Evolutionary conservation across 352 stramenopile genomes (phyloP).

Genomic region (Nothophytophthora sp.): DNA sequence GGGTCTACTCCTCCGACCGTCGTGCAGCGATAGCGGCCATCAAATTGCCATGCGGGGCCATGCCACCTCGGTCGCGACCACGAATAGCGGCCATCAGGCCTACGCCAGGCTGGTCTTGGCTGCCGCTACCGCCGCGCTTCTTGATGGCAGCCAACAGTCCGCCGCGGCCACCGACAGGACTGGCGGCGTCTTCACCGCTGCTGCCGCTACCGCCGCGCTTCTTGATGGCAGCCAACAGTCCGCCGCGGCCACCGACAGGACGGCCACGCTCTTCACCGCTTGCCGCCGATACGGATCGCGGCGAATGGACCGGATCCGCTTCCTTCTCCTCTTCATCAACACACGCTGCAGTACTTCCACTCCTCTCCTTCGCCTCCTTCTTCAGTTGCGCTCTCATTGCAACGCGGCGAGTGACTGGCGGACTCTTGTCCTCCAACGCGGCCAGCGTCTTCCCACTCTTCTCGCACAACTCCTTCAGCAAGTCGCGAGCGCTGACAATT

Average conservation of each 20-base stretch:
- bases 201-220: constrained; percentile 48
- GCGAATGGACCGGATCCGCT: constrained; percentile 29
- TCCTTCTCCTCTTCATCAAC: constrained; percentile 42
- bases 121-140: constrained; percentile 26
- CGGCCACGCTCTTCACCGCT: constrained; percentile 30
- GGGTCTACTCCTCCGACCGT: constrained; percentile 50
- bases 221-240: constrained; percentile 55
- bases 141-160: constrained; percentile 78
- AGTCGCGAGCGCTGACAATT: constrained; percentile 55
- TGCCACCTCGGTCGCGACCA: constrained; percentile 36
- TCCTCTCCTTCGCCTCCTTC: constrained; percentile 89
- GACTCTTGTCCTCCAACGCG: constrained; percentile 71
- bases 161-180: constrained; percentile 40
- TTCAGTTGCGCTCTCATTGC: constrained; percentile 77
- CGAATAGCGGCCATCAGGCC: constrained; percentile 64
- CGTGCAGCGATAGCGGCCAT: constrained; percentile 61
- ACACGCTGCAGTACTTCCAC: constrained; percentile 26
- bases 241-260: constrained; percentile 41
- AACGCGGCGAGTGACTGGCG: constrained; percentile 48
- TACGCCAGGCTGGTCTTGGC: constrained; percentile 33
- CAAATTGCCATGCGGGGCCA: constrained; percentile 45
- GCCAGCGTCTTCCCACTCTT: constrained; percentile 56
- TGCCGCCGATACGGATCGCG: constrained; percentile 53
- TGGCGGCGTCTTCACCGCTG: constrained; percentile 37
- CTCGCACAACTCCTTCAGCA: constrained; percentile 68